A percentile compares a stretch with the other conserved stretches of the same genome.
phyloP scores from a whole-genome alignment of 2,329 filamentous ascomycete species.

The Colletotrichum sp. region DNA sequence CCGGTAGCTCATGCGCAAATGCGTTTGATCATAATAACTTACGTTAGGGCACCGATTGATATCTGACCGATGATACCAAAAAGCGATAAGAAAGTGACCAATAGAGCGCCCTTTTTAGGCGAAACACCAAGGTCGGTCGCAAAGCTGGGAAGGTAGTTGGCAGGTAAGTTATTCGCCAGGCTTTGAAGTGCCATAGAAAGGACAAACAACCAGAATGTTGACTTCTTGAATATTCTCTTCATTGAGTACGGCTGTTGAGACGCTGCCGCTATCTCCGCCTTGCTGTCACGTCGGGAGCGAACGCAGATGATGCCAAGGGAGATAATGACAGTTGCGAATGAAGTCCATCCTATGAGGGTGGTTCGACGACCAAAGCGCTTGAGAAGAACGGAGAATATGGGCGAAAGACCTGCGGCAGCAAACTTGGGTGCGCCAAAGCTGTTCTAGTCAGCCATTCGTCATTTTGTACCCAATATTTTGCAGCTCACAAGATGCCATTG shows the following conservation, averaged over 20 bases:
- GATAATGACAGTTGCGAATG: neutral
- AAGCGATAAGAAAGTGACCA: neutral
- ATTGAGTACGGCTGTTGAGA: neutral
- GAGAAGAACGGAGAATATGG: neutral
- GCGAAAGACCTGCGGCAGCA: neutral
- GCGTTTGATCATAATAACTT: fast-evolving
- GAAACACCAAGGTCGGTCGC: neutral
- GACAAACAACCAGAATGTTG: neutral
- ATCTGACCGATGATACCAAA: neutral
- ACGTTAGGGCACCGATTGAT: neutral
- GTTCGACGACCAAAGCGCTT: neutral
- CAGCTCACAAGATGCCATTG: conserved; percentile 34
- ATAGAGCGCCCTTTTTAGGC: neutral
- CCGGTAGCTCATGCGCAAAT: fast-evolving
- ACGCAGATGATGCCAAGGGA: neutral
- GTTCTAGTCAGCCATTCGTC: neutral
- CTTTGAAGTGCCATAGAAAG: neutral
- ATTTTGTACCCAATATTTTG: fast-evolving
- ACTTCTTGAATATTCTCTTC: neutral
- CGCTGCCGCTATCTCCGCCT: neutral
- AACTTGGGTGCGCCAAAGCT: conserved; percentile 1
- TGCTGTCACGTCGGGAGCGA: neutral
- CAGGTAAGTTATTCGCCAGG: neutral
- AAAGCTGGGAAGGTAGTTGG: neutral
- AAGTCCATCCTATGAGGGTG: neutral